These are phyloP conservation scores for Madurella mycetomatis DNA, from an alignment of 2,329 filamentous ascomycete species.

Conservation along the genomic window DNA sequence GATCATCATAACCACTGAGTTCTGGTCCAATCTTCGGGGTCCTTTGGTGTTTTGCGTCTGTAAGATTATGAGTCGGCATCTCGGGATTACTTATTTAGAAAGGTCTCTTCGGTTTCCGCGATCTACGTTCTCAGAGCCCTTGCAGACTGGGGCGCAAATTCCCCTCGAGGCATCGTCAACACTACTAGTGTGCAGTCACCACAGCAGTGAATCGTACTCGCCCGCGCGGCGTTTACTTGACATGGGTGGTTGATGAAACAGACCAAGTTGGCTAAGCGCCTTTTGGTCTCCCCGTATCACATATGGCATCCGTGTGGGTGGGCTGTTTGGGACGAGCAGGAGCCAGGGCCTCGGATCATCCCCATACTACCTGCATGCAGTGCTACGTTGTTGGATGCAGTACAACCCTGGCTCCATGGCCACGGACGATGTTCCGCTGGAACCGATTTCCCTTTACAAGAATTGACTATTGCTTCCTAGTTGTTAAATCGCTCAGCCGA, in stretches of 20 bases:
- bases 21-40: neutral
- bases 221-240: neutral
- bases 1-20: slow-evolving; percentile 27
- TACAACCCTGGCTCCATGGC: neutral
- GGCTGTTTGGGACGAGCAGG: neutral
- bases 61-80: too few species aligned
- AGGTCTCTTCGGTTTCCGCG: too few species aligned
- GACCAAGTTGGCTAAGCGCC: neutral
- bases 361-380: slow-evolving; percentile 1
- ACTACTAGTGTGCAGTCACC: too few species aligned
- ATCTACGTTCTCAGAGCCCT: too few species aligned
- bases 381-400: neutral
- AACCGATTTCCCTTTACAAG: neutral
- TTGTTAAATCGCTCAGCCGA: neutral
- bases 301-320: neutral
- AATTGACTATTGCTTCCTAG: neutral
- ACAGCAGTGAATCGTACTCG: neutral
- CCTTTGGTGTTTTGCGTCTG: too few species aligned
- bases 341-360: slow-evolving; percentile 6
- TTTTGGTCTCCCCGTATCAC: too few species aligned
- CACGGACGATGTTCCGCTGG: slow-evolving; percentile 3
- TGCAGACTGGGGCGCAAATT: too few species aligned
- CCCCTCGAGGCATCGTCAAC: too few species aligned
- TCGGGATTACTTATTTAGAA: too few species aligned
- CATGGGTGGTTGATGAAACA: neutral